Evolutionary conservation across 1,284 basidiomycete genomes (phyloP), one percentile per base, ranked within the genome.

Genomic region (Tetrapyrgos nigripes): DNA sequence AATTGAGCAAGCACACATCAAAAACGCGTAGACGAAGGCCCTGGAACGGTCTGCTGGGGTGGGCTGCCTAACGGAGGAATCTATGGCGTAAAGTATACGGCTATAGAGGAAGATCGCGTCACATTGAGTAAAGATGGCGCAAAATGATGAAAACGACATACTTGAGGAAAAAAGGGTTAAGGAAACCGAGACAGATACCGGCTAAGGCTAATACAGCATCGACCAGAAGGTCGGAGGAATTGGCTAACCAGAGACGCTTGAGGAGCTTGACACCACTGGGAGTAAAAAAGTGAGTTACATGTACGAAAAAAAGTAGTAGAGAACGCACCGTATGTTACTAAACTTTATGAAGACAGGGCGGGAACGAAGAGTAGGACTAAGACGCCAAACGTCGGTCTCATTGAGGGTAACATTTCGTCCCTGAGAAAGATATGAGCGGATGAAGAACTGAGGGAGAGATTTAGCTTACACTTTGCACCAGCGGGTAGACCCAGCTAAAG

Each of bases 401-500:
- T 88, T 80, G 21, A 94, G 76, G 10, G 88, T 91, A 8, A 76
- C 78, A 54, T 79, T 65, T 17, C 83, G 80, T 13, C 91, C 91
- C 73, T 84, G 64, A 29, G 23, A 27, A 29, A 40, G n/a, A 47
- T 6, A 26, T 19, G 43, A 31, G 26, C 31, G 24, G 40, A 48
- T 31, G 33, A 57, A 10, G 46, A 37, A n/a, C n/a, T 1, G 21
- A 9, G 27, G 27, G 55, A 33, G 29, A 24, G 24, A 24, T 4
- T 31, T 26, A 35, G 70, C 73, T 27, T 62, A 81, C 81, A 26
- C 71, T 76, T 53, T 75, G 68, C 58, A 96, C 82, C 24, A 94
- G 78, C 0, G 87, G 85, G 59, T 83, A 81, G 47, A 95, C 79
- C 94, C 93, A 96, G 27, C 69, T 75, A 74, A 95, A 96, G 0